Percentiles rank a stretch among this genome's conserved stretches.
These are phyloP conservation scores for Wickerhamiella hasegawae DNA, from an alignment of 805 yeast species.

Conservation along the genomic window DNA sequence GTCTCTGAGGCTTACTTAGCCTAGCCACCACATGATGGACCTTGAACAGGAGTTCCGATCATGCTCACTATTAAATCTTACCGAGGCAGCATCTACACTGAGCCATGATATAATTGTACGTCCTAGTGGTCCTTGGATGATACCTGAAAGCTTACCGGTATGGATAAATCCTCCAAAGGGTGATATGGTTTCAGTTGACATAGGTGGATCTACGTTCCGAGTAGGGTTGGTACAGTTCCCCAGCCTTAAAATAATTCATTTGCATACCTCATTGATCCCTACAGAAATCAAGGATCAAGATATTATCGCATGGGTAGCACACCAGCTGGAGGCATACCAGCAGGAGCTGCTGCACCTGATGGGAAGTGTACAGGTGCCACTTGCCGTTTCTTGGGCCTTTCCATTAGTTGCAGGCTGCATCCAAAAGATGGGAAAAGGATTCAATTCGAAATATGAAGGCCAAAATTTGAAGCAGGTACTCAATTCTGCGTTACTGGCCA, in stretches of 20 bases:
- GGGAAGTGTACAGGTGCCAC: not conserved
- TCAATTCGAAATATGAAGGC: slow-evolving; percentile 5
- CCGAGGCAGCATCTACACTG: too few relatives aligned
- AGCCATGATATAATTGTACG: too few relatives aligned
- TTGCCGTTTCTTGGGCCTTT: slow-evolving; percentile 16
- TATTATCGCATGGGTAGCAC: slow-evolving; percentile 11
- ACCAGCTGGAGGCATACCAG: slow-evolving; percentile 3
- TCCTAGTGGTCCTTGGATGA: too few relatives aligned
- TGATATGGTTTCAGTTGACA: slow-evolving; percentile 11
- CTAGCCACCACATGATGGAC: too few relatives aligned
- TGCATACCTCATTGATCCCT: slow-evolving; percentile 1
- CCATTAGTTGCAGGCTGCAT: slow-evolving; percentile 12
- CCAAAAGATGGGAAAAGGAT: slow-evolving; percentile 15
- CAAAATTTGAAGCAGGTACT: slow-evolving; percentile 5
- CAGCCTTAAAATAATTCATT: not conserved
- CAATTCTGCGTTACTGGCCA: slow-evolving; percentile 6
- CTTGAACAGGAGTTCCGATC: too few relatives aligned
- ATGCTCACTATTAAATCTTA: too few relatives aligned
- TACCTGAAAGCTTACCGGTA: too few relatives aligned
- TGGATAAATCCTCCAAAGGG: too few relatives aligned
- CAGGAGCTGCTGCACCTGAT: not conserved
- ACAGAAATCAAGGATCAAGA: not conserved
- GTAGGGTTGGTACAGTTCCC: slow-evolving; percentile 4
- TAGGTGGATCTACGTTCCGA: slow-evolving; percentile 16
- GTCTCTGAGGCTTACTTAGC: too few relatives aligned